phyloP scores from a whole-genome alignment of 2,329 filamentous ascomycete genomes.

The Trichoderma lentiforme region DNA sequence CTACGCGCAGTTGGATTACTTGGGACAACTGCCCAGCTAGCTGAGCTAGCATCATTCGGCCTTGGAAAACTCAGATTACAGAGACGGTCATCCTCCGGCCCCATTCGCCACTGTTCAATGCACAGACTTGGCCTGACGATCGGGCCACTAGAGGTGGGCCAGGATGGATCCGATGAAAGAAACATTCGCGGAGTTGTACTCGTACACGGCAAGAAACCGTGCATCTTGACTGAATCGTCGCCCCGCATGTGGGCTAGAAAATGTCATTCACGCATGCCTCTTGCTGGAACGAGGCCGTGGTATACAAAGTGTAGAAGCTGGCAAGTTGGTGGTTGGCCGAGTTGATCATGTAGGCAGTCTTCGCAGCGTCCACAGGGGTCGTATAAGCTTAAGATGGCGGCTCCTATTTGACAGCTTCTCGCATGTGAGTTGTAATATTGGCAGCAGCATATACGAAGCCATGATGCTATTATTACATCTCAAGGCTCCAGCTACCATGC shows the following conservation, averaged over 20 bases:
- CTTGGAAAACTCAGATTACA: background rate
- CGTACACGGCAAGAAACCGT: background rate
- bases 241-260: background rate
- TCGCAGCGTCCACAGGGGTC: background rate
- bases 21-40: background rate
- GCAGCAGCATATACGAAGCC: background rate
- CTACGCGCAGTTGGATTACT: background rate
- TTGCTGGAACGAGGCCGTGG: background rate
- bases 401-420: background rate
- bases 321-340: background rate
- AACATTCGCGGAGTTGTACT: background rate
- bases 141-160: background rate
- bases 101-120: background rate
- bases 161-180: background rate
- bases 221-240: background rate
- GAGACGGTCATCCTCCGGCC: background rate
- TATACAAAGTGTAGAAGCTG: background rate
- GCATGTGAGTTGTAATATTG: background rate
- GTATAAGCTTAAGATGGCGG: background rate
- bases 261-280: background rate
- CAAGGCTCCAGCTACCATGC: background rate
- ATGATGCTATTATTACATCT: constrained; percentile 6
- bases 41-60: background rate
- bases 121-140: background rate
- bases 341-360: background rate